Conservation (phyloP, 2,329 filamentous ascomycete species). For the Curvularia sp. region DNA sequence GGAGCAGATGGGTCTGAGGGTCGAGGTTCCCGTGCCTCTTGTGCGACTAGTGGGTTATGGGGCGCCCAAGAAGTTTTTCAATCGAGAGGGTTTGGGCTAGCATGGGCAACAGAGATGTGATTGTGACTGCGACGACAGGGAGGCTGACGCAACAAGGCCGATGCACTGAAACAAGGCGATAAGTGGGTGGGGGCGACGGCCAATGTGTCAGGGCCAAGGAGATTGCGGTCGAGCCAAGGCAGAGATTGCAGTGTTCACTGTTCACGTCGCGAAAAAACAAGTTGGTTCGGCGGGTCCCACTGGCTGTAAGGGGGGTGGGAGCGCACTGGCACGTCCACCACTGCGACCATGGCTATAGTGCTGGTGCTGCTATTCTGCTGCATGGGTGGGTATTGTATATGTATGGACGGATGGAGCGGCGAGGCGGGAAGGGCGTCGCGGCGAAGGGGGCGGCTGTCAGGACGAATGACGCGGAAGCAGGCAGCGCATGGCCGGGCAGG, state of each 20-base stretch:
- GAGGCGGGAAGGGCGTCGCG: constrained; percentile 12
- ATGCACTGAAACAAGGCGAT: constrained; percentile 15
- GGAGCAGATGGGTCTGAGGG: constrained; percentile 16
- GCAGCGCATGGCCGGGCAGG: not conserved
- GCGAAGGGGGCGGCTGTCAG: not conserved
- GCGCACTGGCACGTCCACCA: constrained; percentile 13
- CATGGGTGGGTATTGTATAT: not conserved
- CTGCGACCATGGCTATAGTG: constrained; percentile 9
- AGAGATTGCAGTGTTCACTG: constrained; percentile 32
- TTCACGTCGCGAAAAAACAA: constrained; percentile 32
- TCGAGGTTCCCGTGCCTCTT: constrained; percentile 9
- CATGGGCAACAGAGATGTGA: not conserved
- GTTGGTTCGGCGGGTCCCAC: constrained; percentile 24
- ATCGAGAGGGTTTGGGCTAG: constrained; percentile 12
- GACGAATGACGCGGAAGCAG: not conserved
- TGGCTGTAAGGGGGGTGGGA: constrained; percentile 3
- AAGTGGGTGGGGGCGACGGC: not conserved
- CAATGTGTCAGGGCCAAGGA: constrained; percentile 19
- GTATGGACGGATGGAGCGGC: not conserved
- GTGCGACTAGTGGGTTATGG: constrained; percentile 10
- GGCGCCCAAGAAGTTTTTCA: constrained; percentile 4
- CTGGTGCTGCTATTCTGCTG: not conserved
- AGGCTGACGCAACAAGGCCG: constrained; percentile 13
- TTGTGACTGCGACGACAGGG: not conserved
- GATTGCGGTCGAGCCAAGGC: constrained; percentile 10